Conservation (phyloP, 176 grass and related monocot species). For the Pontederia crassipes region DNA sequence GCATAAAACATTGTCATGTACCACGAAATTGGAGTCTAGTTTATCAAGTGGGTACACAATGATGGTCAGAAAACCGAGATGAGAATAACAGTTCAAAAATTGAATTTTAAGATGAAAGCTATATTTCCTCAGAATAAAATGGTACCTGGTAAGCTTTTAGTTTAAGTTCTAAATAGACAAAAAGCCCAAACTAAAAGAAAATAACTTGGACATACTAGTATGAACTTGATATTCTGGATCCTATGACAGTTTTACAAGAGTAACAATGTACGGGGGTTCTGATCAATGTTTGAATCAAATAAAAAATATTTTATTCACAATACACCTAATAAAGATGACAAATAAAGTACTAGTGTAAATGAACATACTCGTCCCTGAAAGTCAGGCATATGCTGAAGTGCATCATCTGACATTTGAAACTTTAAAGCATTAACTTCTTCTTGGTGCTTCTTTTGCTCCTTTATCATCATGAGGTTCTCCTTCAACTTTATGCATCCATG, state of each 20-base stretch:
- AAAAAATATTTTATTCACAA: neutral
- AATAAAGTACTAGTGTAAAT: neutral
- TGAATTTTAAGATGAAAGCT: too few relatives aligned
- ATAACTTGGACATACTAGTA: too few relatives aligned
- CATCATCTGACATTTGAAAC: conserved; percentile 89
- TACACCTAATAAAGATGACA: neutral
- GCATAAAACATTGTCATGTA: neutral
- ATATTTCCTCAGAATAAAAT: too few relatives aligned
- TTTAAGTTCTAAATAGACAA: too few relatives aligned
- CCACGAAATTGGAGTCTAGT: too few relatives aligned
- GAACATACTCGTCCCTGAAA: conserved; percentile 95
- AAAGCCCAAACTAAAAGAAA: too few relatives aligned
- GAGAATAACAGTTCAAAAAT: too few relatives aligned
- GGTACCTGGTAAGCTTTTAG: too few relatives aligned
- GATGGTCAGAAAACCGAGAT: too few relatives aligned
- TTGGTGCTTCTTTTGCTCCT: conserved; percentile 65
- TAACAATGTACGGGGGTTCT: neutral
- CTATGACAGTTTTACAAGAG: too few relatives aligned
- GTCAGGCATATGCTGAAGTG: conserved; percentile 96
- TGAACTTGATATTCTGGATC: neutral
- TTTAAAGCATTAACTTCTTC: conserved; percentile 67
- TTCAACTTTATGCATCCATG: conserved; percentile 96
- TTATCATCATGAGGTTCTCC: conserved; percentile 63
- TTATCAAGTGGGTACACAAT: too few relatives aligned
- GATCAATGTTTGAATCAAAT: neutral